Conservation (phyloP, 805 yeast species). For the Hanseniaspora lachancei region DNA sequence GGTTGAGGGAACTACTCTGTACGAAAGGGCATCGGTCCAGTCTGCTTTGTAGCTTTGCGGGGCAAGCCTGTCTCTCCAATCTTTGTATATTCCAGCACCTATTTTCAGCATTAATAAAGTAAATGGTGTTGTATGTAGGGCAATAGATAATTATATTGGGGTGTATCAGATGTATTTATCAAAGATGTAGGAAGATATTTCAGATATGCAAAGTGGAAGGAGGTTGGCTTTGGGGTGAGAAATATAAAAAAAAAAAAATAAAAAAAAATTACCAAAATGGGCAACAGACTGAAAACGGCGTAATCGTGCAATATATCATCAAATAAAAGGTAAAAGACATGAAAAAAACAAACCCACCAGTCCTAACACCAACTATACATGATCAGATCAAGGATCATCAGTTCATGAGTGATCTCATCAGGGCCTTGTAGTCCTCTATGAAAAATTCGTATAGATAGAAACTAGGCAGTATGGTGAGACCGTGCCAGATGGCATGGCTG, state of each 20-base stretch:
- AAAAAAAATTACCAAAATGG: too few relatives aligned
- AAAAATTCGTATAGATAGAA: slow-evolving; percentile 56
- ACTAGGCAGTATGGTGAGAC: slow-evolving; percentile 73
- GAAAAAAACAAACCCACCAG: too few relatives aligned
- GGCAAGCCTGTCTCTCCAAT: slow-evolving; percentile 36
- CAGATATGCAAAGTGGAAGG: too few relatives aligned
- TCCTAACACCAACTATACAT: too few relatives aligned
- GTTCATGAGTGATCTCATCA: not conserved
- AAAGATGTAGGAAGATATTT: not conserved
- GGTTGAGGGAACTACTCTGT: slow-evolving; percentile 77
- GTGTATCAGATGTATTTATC: not conserved
- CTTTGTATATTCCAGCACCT: slow-evolving; percentile 28
- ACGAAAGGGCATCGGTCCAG: slow-evolving; percentile 70
- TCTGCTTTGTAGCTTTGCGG: slow-evolving; percentile 50
- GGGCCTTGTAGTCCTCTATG: slow-evolving; percentile 30
- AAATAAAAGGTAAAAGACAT: too few relatives aligned
- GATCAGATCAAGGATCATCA: too few relatives aligned
- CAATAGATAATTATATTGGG: not conserved
- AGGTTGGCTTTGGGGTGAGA: too few relatives aligned
- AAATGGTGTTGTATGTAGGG: not conserved
- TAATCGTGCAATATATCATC: too few relatives aligned
- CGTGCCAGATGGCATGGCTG: slow-evolving; percentile 92
- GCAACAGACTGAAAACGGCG: too few relatives aligned
- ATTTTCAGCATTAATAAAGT: slow-evolving; percentile 14
- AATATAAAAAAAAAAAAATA: too few relatives aligned